Base-by-base conservation (phyloP, 2,329 filamentous ascomycete genomes). In the Arthrobotrys conoides region DNA sequence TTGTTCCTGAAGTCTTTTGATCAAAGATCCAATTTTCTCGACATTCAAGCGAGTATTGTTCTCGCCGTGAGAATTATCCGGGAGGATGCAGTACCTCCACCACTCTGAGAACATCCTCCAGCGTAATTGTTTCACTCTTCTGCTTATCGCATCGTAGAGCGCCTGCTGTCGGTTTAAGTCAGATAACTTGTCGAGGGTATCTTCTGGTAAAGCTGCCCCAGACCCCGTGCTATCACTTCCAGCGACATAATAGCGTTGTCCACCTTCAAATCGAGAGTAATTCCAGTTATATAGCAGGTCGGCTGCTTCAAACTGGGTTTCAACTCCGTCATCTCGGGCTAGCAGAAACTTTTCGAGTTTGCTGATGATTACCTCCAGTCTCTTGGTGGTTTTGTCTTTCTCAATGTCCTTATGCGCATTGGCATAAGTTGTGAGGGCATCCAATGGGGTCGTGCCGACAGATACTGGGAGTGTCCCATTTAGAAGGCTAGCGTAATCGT, bases 61-160 rank as follows among this genome's bases (percentile, higher is more conserved):
- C 55, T 24, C 6, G n/a, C n/a, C n/a, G n/a, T n/a, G n/a, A n/a
- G n/a, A n/a, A n/a, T n/a, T n/a, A n/a, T n/a, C n/a, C n/a, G n/a
- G 18, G 33, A 44, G 73, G 81, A 51, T 59, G 22, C 36, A 64
- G 46, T 82, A 85, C 59, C 84, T 83, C 85, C 85, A 86, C 85
- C 85, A 86, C 3, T 79, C n/a, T 0, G 84, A 82, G 69, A 86
- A 86, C 80, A 86, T 81, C 5, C 84, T 82, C 85, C 85, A 86
- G 27, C 82, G 83, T 14, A 81, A 67, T 38, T 83, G 81, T 18
- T 67, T 55, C 2, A 81, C 46, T 12, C 76, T 64, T 12, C 81
- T 80, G 20, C 71, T 38, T 1, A 53, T 38, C 3, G 44, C 22
- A 51, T 83, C 81, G 4, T 66, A 48, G 12, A 44, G 27, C 18